Evolutionary conservation across 2,329 filamentous ascomycete species (phyloP).

Genomic region (Xylariaceae sp.): DNA sequence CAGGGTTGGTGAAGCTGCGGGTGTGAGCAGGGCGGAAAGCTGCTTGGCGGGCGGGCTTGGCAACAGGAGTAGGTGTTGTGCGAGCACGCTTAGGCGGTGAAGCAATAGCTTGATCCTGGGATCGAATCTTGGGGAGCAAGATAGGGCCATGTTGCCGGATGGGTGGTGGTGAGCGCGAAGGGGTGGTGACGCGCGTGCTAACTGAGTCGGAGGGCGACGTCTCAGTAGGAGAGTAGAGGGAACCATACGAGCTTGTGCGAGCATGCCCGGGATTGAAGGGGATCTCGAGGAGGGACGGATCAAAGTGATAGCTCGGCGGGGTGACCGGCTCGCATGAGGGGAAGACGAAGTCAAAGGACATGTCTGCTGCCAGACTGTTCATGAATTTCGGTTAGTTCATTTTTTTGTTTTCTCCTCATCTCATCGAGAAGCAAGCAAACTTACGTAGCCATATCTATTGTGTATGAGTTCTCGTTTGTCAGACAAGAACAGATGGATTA

Average conservation of each 20-base stretch:
- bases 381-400: slow-evolving; percentile 25
- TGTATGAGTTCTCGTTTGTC: slow-evolving; percentile 23
- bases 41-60: slow-evolving; percentile 29
- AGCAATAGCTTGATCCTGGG: slow-evolving; percentile 74
- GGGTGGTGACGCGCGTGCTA: slow-evolving; percentile 65
- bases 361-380: slow-evolving; percentile 57
- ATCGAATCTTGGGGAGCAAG: slow-evolving; percentile 79
- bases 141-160: slow-evolving; percentile 75
- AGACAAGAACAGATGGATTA: slow-evolving; percentile 28
- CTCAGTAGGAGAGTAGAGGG: slow-evolving; percentile 60
- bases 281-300: slow-evolving; percentile 53
- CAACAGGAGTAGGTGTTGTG: slow-evolving; percentile 45
- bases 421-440: slow-evolving; percentile 18
- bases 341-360: slow-evolving; percentile 60
- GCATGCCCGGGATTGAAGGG: slow-evolving; percentile 52
- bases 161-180: slow-evolving; percentile 61
- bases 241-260: slow-evolving; percentile 62
- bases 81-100: slow-evolving; percentile 53
- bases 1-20: slow-evolving; percentile 60
- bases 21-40: slow-evolving; percentile 45
- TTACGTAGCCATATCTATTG: slow-evolving; percentile 42
- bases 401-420: slow-evolving; percentile 6
- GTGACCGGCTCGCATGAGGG: slow-evolving; percentile 49
- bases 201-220: slow-evolving; percentile 63
- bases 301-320: slow-evolving; percentile 52